A percentile compares a stretch with the other conserved stretches of the same genome.
phyloP scores from a whole-genome alignment of 2,329 filamentous ascomycete species.

The Penicillium janthinellum region DNA sequence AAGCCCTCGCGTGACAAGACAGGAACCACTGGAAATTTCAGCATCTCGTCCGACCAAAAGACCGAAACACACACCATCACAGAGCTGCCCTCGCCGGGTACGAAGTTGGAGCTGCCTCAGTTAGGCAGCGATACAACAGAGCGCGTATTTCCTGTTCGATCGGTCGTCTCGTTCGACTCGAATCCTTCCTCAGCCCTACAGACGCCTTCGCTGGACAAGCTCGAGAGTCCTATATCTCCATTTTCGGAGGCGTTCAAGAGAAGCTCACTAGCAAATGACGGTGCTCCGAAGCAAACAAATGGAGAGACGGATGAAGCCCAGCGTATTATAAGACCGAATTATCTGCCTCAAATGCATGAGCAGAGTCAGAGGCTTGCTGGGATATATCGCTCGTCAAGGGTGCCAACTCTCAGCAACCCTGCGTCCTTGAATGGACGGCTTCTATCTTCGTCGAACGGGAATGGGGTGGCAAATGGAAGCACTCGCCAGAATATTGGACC shows the following conservation, averaged over 20 bases:
- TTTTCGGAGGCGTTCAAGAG: slow-evolving; percentile 16
- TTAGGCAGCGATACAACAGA: slow-evolving; percentile 48
- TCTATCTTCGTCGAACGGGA: not conserved
- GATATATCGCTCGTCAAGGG: not conserved
- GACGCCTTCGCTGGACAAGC: slow-evolving; percentile 28
- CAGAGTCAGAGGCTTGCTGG: slow-evolving; percentile 6
- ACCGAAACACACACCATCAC: slow-evolving; percentile 19
- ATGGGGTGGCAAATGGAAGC: not conserved
- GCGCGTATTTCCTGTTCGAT: slow-evolving; percentile 78
- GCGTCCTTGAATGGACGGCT: not conserved
- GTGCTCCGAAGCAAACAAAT: not conserved
- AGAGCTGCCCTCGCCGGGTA: slow-evolving; percentile 11
- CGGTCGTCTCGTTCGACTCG: slow-evolving; percentile 71
- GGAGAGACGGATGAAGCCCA: not conserved
- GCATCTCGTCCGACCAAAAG: slow-evolving; percentile 24
- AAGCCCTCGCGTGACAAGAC: slow-evolving; percentile 8
- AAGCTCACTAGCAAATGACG: slow-evolving; percentile 4
- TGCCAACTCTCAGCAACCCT: not conserved
- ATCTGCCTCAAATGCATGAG: slow-evolving; percentile 11
- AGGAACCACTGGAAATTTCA: slow-evolving; percentile 16
- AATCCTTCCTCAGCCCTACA: slow-evolving; percentile 26
- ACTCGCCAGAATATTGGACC: not conserved
- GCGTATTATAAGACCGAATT: not conserved
- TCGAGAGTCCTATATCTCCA: slow-evolving; percentile 22
- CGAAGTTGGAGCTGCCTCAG: slow-evolving; percentile 27